Conservation (phyloP, 805 yeast genomes). For the Candida vaughaniae region DNA sequence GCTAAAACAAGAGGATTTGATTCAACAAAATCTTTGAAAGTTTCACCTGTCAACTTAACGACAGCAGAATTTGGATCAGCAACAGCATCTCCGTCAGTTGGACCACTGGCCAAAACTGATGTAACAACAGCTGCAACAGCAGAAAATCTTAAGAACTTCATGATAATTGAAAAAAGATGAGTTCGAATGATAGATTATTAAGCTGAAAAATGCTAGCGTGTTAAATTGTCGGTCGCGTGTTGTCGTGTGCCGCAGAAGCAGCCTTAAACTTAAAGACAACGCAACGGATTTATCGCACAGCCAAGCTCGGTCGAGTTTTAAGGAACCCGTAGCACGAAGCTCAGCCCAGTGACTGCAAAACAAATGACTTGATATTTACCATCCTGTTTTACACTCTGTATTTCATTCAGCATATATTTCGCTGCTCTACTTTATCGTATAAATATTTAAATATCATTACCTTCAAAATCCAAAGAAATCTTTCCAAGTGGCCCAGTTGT, state of each 20-base stretch:
- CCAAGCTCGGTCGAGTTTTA: too few species aligned
- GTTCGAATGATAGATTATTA: conserved; percentile 3
- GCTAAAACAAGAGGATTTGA: conserved; percentile 79
- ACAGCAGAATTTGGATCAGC: conserved; percentile 88
- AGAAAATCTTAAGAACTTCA: conserved; percentile 45
- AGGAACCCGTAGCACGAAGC: too few species aligned
- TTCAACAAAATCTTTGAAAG: conserved; percentile 63
- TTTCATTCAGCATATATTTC: too few species aligned
- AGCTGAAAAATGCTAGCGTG: conserved; percentile 7
- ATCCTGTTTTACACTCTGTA: too few species aligned
- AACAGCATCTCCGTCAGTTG: conserved; percentile 55
- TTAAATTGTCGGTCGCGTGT: conserved; percentile 1
- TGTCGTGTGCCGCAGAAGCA: background rate
- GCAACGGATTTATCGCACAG: too few species aligned
- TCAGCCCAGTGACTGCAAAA: too few species aligned
- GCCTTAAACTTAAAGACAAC: too few species aligned
- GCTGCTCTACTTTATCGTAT: too few species aligned
- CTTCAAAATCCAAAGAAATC: conserved; percentile 39
- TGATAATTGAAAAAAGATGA: conserved; percentile 10
- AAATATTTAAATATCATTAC: too few species aligned
- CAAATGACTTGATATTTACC: too few species aligned
- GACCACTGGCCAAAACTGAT: conserved; percentile 38
- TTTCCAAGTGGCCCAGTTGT: conserved; percentile 48
- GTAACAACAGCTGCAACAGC: conserved; percentile 39
- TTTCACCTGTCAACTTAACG: conserved; percentile 66